Evolutionary conservation across 768 basidiomycete species (phyloP).

Genomic region (Amyloporia xantha): DNA sequence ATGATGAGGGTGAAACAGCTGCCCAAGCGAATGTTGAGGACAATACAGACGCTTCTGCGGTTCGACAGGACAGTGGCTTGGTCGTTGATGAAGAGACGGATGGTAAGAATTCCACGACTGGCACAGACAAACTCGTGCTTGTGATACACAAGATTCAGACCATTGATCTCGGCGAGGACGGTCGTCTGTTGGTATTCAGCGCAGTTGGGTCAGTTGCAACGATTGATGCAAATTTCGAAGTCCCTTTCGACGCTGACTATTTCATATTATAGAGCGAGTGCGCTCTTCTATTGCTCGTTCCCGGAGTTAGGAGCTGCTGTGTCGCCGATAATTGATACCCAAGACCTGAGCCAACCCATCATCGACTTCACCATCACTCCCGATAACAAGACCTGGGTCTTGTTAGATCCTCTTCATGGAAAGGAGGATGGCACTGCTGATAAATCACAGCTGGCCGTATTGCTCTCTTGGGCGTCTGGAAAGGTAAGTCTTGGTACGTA

Average conservation of each 20-base stretch:
- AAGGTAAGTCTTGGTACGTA: slow-evolving; percentile 28
- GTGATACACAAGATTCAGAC: slow-evolving; percentile 54
- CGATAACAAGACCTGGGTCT: slow-evolving; percentile 37
- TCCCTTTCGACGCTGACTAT: background rate
- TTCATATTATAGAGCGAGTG: slow-evolving; percentile 50
- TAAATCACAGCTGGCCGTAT: slow-evolving; percentile 7
- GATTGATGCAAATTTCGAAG: no score
- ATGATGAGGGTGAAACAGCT: slow-evolving; percentile 25
- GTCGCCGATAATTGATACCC: slow-evolving; percentile 17
- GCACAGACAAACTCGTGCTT: slow-evolving; percentile 32
- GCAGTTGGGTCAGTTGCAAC: slow-evolving; percentile 59
- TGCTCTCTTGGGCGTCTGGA: slow-evolving; percentile 28
- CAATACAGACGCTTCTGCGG: slow-evolving; percentile 5
- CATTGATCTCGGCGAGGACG: slow-evolving; percentile 27
- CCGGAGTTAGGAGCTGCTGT: slow-evolving; percentile 8
- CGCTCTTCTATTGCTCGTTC: slow-evolving; percentile 48
- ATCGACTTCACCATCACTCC: slow-evolving; percentile 44
- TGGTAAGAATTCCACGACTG: slow-evolving; percentile 13
- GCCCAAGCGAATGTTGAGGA: slow-evolving; percentile 15
- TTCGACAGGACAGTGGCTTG: background rate
- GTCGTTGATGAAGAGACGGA: background rate
- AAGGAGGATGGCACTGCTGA: background rate
- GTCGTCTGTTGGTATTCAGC: slow-evolving; percentile 51
- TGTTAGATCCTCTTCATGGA: slow-evolving; percentile 42
- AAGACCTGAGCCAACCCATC: slow-evolving; percentile 54